Evolutionary conservation across 441 rosid species (phyloP).

Genomic region (Erysimum cheiri): DNA sequence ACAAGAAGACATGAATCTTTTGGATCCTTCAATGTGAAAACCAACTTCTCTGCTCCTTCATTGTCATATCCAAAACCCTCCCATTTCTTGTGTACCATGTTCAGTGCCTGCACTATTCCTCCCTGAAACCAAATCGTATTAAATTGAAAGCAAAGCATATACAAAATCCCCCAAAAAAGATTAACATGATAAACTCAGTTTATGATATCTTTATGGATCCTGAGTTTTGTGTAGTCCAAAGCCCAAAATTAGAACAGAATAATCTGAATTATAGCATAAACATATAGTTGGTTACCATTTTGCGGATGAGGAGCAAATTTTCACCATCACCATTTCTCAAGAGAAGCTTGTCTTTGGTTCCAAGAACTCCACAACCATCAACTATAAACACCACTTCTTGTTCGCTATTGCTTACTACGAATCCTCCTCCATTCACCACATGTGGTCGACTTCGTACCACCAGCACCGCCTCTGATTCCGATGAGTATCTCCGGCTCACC

Average conservation of each 20-base stretch:
- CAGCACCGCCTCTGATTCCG: slow-evolving; percentile 55
- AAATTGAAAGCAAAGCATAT: neutral
- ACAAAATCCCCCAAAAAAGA: neutral
- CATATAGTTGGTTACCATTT: slow-evolving; percentile 56
- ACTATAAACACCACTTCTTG: slow-evolving; percentile 70
- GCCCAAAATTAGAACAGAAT: neutral
- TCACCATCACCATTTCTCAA: slow-evolving; percentile 58
- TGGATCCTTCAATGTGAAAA: slow-evolving; percentile 72
- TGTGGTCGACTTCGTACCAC: slow-evolving; percentile 72
- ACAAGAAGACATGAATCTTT: slow-evolving; percentile 49
- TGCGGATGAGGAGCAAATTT: slow-evolving; percentile 68
- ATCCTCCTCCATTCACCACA: slow-evolving; percentile 72
- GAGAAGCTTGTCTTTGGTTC: slow-evolving; percentile 59
- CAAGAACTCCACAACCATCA: slow-evolving; percentile 80
- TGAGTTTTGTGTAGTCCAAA: neutral
- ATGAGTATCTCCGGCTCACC: slow-evolving; percentile 63
- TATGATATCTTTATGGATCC: neutral
- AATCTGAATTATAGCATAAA: neutral
- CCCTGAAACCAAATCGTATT: slow-evolving; percentile 44
- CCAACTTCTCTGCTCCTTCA: slow-evolving; percentile 58
- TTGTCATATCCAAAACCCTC: slow-evolving; percentile 66
- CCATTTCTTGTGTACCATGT: slow-evolving; percentile 69
- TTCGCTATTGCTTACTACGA: slow-evolving; percentile 68
- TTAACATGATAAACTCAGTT: neutral
- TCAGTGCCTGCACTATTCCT: slow-evolving; percentile 74